These are phyloP conservation scores for Suillus placidus DNA, from an alignment of 768 basidiomycete species.

Conservation along the genomic window DNA sequence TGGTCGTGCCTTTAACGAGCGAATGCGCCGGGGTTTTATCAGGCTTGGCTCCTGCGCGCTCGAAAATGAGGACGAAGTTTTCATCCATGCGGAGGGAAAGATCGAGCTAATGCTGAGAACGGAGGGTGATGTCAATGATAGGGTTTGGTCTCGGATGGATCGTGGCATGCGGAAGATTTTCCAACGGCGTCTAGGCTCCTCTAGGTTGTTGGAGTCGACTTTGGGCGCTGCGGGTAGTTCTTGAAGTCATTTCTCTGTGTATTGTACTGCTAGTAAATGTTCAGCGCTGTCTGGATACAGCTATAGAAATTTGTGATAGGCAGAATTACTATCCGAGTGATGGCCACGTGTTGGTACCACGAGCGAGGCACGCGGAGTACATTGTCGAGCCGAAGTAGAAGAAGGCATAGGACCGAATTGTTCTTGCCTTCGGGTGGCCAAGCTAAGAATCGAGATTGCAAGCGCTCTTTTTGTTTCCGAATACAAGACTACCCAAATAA, in stretches of 20 bases:
- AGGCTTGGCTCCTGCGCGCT: conserved; percentile 18
- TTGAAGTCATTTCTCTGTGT: background rate
- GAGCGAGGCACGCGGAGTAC: conserved; percentile 4
- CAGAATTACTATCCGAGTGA: background rate
- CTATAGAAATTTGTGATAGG: background rate
- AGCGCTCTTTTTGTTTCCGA: conserved; percentile 28
- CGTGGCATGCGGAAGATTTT: conserved; percentile 35
- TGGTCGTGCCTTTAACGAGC: conserved; percentile 28
- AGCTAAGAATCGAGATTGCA: background rate
- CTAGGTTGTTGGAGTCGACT: background rate
- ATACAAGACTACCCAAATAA: conserved; percentile 36
- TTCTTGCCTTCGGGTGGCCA: conserved; percentile 8
- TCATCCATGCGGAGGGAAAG: conserved; percentile 32
- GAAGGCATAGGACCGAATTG: background rate
- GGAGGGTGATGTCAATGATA: conserved; percentile 13
- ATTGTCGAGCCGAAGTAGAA: conserved; percentile 11
- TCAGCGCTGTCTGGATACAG: background rate
- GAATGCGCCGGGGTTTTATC: conserved; percentile 27
- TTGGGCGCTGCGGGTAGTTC: background rate
- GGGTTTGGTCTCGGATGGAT: conserved; percentile 26
- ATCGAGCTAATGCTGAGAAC: conserved; percentile 24
- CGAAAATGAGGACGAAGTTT: conserved; percentile 34
- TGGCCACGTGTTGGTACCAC: background rate
- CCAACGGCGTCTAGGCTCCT: background rate
- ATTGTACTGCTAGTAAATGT: background rate